Conservation (phyloP, 23 red algal genomes). For the Gracilaria gracilis region DNA sequence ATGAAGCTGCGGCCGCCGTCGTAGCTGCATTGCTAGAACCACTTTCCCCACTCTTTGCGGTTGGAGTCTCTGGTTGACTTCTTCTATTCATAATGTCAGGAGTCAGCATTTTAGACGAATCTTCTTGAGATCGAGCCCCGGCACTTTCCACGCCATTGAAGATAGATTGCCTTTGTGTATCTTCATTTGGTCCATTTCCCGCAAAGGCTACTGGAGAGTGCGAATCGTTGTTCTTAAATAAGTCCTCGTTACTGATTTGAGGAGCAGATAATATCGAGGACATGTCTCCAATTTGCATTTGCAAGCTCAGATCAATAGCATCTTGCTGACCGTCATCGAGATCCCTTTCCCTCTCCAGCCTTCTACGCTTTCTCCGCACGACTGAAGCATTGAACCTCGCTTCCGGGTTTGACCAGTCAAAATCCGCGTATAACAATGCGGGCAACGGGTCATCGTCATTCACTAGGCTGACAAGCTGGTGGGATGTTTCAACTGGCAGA, state of each 20-base stretch:
- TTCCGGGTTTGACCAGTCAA: conserved; percentile 90
- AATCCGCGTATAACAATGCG: conserved; percentile 87
- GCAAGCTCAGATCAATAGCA: conserved; percentile 19
- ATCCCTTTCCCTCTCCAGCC: conserved; percentile 77
- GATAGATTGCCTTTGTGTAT: neutral
- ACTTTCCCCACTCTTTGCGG: neutral
- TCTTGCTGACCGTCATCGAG: conserved; percentile 24
- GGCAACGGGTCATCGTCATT: conserved; percentile 33
- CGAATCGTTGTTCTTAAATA: neutral
- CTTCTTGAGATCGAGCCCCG: neutral
- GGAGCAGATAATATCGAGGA: neutral
- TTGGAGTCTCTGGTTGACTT: conserved; percentile 12
- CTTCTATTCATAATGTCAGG: neutral
- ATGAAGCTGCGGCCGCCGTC: neutral
- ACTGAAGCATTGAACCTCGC: conserved; percentile 93
- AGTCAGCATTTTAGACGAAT: neutral
- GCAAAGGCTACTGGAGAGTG: neutral
- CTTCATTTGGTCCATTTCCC: neutral
- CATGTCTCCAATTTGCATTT: conserved; percentile 31
- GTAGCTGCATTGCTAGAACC: conserved; percentile 1
- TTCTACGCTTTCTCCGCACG: conserved; percentile 89
- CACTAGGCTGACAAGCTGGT: conserved; percentile 66
- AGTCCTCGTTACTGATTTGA: neutral
- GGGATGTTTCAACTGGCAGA: conserved; percentile 67
- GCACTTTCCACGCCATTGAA: neutral